Evolutionary conservation across 768 basidiomycete genomes (phyloP), one percentile per base, ranked within the genome.

Genomic region (Boletus tylopilopsis): DNA sequence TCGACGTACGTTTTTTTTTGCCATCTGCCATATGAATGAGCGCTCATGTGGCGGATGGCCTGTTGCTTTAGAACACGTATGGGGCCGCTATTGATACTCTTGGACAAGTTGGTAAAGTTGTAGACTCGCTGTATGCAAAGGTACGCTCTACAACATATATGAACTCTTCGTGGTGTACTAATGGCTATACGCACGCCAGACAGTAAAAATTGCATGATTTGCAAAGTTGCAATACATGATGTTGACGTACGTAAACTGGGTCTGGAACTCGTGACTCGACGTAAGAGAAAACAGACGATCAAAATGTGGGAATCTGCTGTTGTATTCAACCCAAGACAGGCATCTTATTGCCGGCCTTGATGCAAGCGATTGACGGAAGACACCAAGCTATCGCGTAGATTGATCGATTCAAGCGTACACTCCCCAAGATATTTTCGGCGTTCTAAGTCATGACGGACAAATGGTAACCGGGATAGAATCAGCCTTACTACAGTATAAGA

Each of bases 121-220:
- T 99, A 6, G 89, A 93, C 56, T 87, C 87, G 45, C 67, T 96
- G 51, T 96, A 95, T 62, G 90, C 88, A 13, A 95, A 96, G 81
- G 84, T 77, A 50, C 16, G 66, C 38, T 42, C 3, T 19, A 6
- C 13, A 30, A 4, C 18, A 23, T 29, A 10, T 24, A 8, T 35
- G 3, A 10, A 29, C 24, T 42, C 24, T 5, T 46, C 6, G 6
- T 30, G 11, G 2, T 18, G 9, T 36, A 3, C n/a, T n/a, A n/a
- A 45, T 39, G 21, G 37, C 16, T 12, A 23, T 50, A 19, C 47
- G 36, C 42, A 12, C 15, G 1, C 27, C 27, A 76, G 74, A 74
- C 74, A 49, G 69, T 76, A 29, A 76, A 75, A 53, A 74, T 76
- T 38, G 73, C 72, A 51, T 74, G 42, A 64, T n/a, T n/a, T n/a